Percentiles rank a stretch among this genome's conserved stretches.
Conservation (phyloP, 495 filamentous ascomycete genomes). For the Penicillium salamii region DNA sequence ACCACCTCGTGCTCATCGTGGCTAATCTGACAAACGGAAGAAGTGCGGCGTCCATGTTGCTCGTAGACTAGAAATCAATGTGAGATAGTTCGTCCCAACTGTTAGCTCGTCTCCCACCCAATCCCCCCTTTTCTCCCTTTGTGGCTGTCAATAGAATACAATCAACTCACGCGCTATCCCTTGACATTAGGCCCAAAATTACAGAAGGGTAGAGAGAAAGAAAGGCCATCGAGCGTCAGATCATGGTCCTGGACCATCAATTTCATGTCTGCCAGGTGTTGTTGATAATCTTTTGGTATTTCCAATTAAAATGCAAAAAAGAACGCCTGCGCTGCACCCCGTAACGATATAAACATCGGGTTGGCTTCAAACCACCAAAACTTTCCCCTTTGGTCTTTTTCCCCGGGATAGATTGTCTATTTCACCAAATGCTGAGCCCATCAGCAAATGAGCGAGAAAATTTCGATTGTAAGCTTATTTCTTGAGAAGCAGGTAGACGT, state of each 20-base stretch:
- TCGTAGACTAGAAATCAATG: neutral
- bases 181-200: no score
- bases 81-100: no score
- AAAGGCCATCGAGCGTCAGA: no score
- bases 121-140: no score
- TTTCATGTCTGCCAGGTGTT: slow-evolving; percentile 15
- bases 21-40: slow-evolving; percentile 1
- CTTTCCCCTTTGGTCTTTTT: slow-evolving; percentile 9
- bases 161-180: no score
- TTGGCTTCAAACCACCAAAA: slow-evolving; percentile 15
- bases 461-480: slow-evolving; percentile 51
- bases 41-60: neutral
- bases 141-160: no score
- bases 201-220: no score
- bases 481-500: slow-evolving; percentile 91
- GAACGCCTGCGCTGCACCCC: slow-evolving; percentile 32
- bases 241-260: neutral
- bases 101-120: no score
- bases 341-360: slow-evolving; percentile 21
- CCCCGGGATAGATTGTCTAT: neutral
- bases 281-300: slow-evolving; percentile 29
- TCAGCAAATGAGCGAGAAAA: slow-evolving; percentile 7
- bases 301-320: slow-evolving; percentile 26
- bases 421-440: slow-evolving; percentile 3
- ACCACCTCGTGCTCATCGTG: slow-evolving; percentile 1